Conservation (phyloP, 2,329 filamentous ascomycete genomes). For the Epichloe coenophiala region DNA sequence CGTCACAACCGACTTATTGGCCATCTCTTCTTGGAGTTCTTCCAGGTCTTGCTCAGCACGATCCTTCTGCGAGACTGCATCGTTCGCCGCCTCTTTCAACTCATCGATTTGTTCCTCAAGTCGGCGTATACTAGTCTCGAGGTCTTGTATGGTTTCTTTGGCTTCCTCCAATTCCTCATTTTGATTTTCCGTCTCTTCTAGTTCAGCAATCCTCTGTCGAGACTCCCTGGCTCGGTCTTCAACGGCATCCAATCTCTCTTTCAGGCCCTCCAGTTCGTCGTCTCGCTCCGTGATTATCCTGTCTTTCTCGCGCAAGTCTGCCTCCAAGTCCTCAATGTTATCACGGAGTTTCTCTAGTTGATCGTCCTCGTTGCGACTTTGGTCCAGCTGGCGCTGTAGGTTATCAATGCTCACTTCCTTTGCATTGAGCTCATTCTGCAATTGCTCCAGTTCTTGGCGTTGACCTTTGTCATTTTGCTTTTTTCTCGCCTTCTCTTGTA, state of each 20-base stretch:
- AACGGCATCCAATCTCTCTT: slow-evolving; percentile 36
- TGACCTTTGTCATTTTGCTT: slow-evolving; percentile 61
- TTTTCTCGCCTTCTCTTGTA: slow-evolving; percentile 66
- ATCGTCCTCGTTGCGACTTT: slow-evolving; percentile 41
- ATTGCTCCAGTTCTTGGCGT: slow-evolving; percentile 42
- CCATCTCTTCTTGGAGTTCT: slow-evolving; percentile 62
- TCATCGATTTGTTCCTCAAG: slow-evolving; percentile 42
- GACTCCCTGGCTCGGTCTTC: slow-evolving; percentile 48
- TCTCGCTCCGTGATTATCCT: slow-evolving; percentile 59
- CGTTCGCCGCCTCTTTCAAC: slow-evolving; percentile 38
- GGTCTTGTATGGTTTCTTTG: slow-evolving; percentile 42
- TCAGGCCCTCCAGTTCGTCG: slow-evolving; percentile 58
- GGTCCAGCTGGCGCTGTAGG: slow-evolving; percentile 44
- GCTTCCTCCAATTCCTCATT: slow-evolving; percentile 41
- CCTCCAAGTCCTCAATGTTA: slow-evolving; percentile 63
- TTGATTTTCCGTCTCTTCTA: slow-evolving; percentile 42
- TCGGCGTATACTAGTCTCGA: slow-evolving; percentile 40
- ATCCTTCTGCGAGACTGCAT: slow-evolving; percentile 39
- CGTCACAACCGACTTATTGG: slow-evolving; percentile 64
- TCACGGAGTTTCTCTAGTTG: slow-evolving; percentile 56
- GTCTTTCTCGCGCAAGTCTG: slow-evolving; percentile 63
- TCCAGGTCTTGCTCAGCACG: slow-evolving; percentile 46
- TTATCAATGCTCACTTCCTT: slow-evolving; percentile 48
- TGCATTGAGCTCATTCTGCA: slow-evolving; percentile 43
- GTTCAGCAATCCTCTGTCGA: slow-evolving; percentile 34